Evolutionary conservation across 805 yeast genomes (phyloP), one percentile per base, ranked within the genome.

Genomic region (Lachancea kluyveri): DNA sequence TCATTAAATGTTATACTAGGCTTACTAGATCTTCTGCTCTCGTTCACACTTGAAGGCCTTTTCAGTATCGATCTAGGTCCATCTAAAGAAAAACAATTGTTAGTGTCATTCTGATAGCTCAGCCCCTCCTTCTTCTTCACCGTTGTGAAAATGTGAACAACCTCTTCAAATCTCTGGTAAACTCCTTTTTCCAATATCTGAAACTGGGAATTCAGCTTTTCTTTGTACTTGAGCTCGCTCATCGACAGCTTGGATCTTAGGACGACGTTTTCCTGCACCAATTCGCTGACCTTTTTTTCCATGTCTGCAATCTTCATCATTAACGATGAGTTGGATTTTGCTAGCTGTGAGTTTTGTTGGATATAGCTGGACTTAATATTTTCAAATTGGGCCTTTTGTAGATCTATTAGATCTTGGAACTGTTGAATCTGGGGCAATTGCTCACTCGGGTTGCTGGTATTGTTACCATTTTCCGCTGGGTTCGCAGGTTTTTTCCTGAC

Each of bases 241-340:
- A 56, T 39, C 3, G 66, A 53, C 18, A 48, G 48, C 24, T 48
- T 52, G 2, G 67, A 62, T 35, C 70, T 55, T 20, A 71, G 46
- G 20, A 50, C 48, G 34, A 68, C 58, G 41, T 74, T 75, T 40
- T 74, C 78, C 36, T 64, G 67, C 9, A 67, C 64, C 42, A 76
- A 50, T 12, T 68, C 72, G 14, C 66, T 59, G 15, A 77, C 50
- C 36, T 64, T 68, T 8, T 56, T 48, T 50, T 79, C 85, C 50
- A 81, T 51, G 17, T 67, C 73, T 4, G 68, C 53, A 16, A 79
- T 60, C 41, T 64, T 71, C 22, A 66, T 50, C 64, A 69, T 61
- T 49, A 79, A 57, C 14, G 64, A 50, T 3, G 79, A 68, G 48
- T 76, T 78, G 30, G 68, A 70, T 39, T 66, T 72, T 1, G 84